Base-by-base conservation (phyloP, 2,329 filamentous ascomycete genomes). In the Zymoseptoria tritici region DNA sequence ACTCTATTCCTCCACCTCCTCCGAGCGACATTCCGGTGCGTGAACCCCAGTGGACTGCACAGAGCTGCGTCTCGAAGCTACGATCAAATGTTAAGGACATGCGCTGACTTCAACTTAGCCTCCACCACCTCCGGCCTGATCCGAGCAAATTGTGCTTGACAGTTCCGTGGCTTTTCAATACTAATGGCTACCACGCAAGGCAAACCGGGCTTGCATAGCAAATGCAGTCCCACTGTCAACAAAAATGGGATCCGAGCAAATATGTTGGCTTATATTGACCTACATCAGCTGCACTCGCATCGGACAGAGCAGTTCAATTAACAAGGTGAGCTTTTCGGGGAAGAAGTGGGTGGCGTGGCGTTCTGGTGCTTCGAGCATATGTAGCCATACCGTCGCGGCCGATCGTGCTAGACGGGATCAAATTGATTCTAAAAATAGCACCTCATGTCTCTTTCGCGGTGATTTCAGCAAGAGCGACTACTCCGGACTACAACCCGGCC, bases 1-100 rank as follows among this genome's bases (percentile, higher is more conserved):
- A 80, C 59, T 83, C 83, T 51, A 85, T 85, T 24, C 83, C 85
- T 1, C 83, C 84, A n/a, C 82, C 83, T 22, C 82, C 83, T 62
- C 81, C 80, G 57, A 79, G 79, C 64, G 85, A 84, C 64, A 81
- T 85, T 59, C 85, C 85, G 46, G 26, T 29, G 26, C 26, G 26
- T 29, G 9, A 29, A 29, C 26, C 2, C 26, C 26, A 8, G 26
- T 29, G 26, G 26, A 9, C 8, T 29, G 26, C 26, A 29, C 1
- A 29, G 26, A 29, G 26, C 26, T 29, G 26, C 26, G 26, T 29
- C 26, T 29, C 26, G 26, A 29, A 29, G 26, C 26, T 29, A 29
- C 26, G 26, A 29, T 29, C 7, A 29, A 29, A 29, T 29, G 26
- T 29, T 8, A 29, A 29, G 26, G 26, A 29, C 8, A 29, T 29